A percentile compares a stretch with the other conserved stretches of the same genome.
Conservation (phyloP, 306 rosid genomes). For the Vicia villosa region DNA sequence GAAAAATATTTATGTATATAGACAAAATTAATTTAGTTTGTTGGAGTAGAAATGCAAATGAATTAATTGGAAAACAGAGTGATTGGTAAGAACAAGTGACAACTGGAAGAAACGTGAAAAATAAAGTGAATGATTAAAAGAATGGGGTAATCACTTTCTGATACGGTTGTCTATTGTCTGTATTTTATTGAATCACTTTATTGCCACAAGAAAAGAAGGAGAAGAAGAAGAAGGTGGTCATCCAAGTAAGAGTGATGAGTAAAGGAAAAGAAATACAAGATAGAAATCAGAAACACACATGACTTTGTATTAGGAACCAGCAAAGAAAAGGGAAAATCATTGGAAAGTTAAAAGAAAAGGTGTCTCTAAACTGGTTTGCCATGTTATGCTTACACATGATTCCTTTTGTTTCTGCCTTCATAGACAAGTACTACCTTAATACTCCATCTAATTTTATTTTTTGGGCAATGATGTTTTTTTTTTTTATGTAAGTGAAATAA, state of each 20-base stretch:
- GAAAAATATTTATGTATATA: neutral
- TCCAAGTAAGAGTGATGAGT: slow-evolving; percentile 10
- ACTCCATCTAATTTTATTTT: neutral
- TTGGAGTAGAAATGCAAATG: neutral
- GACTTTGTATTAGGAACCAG: neutral
- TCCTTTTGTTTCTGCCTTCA: slow-evolving; percentile 30
- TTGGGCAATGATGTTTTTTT: neutral
- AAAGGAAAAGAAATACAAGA: slow-evolving; percentile 1
- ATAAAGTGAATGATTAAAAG: slow-evolving; percentile 21
- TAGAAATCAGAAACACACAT: slow-evolving; percentile 19
- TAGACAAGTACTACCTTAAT: slow-evolving; percentile 8
- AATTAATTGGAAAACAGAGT: neutral
- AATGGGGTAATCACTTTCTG: slow-evolving; percentile 18
- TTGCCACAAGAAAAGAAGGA: slow-evolving; percentile 30
- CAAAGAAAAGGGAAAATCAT: slow-evolving; percentile 18
- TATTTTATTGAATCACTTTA: slow-evolving; percentile 19
- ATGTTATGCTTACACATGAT: slow-evolving; percentile 28
- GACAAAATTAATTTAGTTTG: slow-evolving; percentile 3
- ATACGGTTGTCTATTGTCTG: slow-evolving; percentile 1
- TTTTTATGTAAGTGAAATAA: neutral
- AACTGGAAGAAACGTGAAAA: slow-evolving; percentile 34
- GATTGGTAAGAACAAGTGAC: neutral
- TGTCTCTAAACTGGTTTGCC: slow-evolving; percentile 35
- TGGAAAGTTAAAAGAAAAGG: slow-evolving; percentile 50
- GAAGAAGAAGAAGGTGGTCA: neutral